Evolutionary conservation across 257 asterid species (phyloP), one percentile per base, ranked within the genome.

Genomic region (Capsicum chinense): DNA sequence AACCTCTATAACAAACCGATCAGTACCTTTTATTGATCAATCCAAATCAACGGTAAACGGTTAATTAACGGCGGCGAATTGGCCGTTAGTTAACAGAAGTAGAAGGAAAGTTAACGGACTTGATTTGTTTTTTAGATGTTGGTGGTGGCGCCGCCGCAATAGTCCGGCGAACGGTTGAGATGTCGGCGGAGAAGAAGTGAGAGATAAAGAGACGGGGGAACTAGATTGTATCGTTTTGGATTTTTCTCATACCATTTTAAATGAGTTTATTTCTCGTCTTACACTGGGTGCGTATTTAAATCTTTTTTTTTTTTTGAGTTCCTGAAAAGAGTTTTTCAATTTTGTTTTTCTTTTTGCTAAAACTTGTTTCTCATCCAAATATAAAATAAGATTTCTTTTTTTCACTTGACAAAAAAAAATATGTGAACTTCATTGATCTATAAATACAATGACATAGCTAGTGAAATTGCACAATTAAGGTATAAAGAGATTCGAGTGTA

Each of bases 101-200:
- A 17, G 67, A 6, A 21, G 67, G 39, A 68, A 74, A 79, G 79
- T 87, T 74, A 48, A 50, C n/a, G 57, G 69, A 35, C 56, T 35
- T 16, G 56, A 59, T 39, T 39, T 16, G 56, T 54, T 39, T 39
- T 81, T 50, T 21, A 79, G 84, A 42, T 10, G 48, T 57, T 39
- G 4, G 44, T 37, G 52, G 58, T 56, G 39, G 21, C 74, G 3
- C 83, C 85, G 64, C 47, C 81, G 79, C 4, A 87, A 86, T 86
- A 81, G 26, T 48, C 74, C 93, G 89, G 91, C 81, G 91, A 86
- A 85, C 89, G 90, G 91, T 86, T 91, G 83, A 82, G 84, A 39
- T 69, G 85, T 88, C 85, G 85, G 89, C 86, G 85, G 82, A 74
- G 66, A 3, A 16, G 79, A 58, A 76, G 71, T 39, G 44, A 39